phyloP scores from a whole-genome alignment of 441 rosid genomes.

The Rhodomyrtus psidioides region DNA sequence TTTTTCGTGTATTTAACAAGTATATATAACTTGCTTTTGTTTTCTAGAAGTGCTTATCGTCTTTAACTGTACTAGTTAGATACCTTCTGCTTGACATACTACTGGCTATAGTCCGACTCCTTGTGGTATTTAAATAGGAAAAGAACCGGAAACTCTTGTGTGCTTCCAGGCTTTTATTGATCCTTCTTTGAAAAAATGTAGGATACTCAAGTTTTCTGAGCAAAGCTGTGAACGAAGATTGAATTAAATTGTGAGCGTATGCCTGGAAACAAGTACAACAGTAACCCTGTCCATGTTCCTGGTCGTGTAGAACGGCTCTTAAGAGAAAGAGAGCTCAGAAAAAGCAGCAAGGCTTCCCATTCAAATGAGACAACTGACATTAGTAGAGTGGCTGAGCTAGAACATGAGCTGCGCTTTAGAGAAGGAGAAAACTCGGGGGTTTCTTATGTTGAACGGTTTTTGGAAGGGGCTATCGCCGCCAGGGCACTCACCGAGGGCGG shows the following conservation, averaged over 20 bases:
- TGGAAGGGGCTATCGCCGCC: constrained; percentile 59
- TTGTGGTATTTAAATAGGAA: background rate
- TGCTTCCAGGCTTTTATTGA: constrained; percentile 11
- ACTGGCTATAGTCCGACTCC: background rate
- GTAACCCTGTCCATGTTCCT: constrained; percentile 45
- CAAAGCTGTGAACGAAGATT: constrained; percentile 22
- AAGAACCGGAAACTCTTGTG: constrained; percentile 18
- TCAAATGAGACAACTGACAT: constrained; percentile 45
- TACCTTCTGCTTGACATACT: constrained; percentile 7
- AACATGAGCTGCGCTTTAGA: constrained; percentile 38
- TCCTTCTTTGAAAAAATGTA: constrained; percentile 35
- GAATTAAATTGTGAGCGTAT: constrained; percentile 54
- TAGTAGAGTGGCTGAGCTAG: constrained; percentile 30
- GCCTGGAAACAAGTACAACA: constrained; percentile 93
- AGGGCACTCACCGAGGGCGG: constrained; percentile 35
- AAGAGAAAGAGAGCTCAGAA: constrained; percentile 68
- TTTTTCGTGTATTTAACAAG: constrained; percentile 4
- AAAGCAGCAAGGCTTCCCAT: constrained; percentile 35
- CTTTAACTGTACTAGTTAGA: background rate
- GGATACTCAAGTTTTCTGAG: constrained; percentile 25
- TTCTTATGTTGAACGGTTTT: constrained; percentile 49
- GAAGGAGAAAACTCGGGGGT: constrained; percentile 46
- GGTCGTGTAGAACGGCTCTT: constrained; percentile 73
- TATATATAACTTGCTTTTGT: background rate
- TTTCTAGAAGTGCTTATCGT: background rate